Percentiles rank a stretch among this genome's conserved stretches.
These are phyloP conservation scores for Paecilomyces niveus DNA, from an alignment of 2,329 filamentous ascomycete genomes.

Conservation along the genomic window DNA sequence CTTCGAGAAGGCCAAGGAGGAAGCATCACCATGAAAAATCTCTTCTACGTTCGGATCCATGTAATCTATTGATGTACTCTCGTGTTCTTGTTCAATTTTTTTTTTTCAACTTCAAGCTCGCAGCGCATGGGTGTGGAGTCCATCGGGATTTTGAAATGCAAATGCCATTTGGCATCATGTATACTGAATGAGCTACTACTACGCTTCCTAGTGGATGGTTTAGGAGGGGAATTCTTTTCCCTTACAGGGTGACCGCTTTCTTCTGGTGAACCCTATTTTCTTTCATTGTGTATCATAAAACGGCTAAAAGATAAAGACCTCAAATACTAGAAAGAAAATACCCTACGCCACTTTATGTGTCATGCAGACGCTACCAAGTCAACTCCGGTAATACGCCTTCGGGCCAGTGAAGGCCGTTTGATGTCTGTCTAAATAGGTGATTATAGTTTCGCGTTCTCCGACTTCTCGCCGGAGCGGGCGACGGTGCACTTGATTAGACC, in stretches of 20 bases:
- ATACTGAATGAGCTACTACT: not conserved
- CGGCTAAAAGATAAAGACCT: not conserved
- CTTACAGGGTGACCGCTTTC: not conserved
- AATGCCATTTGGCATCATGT: slow-evolving; percentile 8
- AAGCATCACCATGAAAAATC: not conserved
- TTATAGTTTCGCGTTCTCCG: slow-evolving; percentile 25
- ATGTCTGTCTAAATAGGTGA: slow-evolving; percentile 1
- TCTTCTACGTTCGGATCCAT: slow-evolving; percentile 2
- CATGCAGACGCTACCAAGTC: slow-evolving; percentile 1
- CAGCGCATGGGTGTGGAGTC: slow-evolving; percentile 36
- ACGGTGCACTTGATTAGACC: slow-evolving; percentile 94
- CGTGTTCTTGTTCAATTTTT: slow-evolving; percentile 6
- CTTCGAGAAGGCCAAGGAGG: slow-evolving; percentile 24
- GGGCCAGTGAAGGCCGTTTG: slow-evolving; percentile 7
- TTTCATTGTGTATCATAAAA: slow-evolving; percentile 2
- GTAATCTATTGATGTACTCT: slow-evolving; percentile 4
- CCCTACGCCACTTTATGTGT: not conserved
- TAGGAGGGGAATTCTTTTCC: not conserved
- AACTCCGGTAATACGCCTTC: slow-evolving; percentile 9
- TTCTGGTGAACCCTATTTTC: not conserved
- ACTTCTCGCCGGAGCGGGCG: slow-evolving; percentile 20
- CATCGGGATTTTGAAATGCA: slow-evolving; percentile 8
- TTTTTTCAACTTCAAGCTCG: slow-evolving; percentile 11
- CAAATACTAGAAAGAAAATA: not conserved
- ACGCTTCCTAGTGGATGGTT: not conserved